These are phyloP conservation scores for Vickermania ingenoplastis DNA, from an alignment of 208 protist genomes.

Conservation along the genomic window DNA sequence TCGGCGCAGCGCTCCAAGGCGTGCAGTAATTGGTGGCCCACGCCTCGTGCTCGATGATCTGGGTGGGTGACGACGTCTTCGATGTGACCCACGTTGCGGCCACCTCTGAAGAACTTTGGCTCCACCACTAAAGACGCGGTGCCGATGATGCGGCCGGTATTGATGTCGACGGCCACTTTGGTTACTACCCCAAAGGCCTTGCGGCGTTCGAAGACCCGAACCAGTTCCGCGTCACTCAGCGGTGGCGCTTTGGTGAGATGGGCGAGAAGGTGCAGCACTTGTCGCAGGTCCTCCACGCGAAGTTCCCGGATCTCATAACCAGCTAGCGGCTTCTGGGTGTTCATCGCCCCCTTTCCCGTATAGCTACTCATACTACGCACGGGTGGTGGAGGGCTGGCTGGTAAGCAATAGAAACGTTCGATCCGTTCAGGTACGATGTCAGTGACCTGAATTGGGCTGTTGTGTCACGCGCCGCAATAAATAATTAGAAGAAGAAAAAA, in stretches of 20 bases:
- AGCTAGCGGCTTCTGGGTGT: too few relatives aligned
- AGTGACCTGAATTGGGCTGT: too few relatives aligned
- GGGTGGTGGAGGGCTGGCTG: too few relatives aligned
- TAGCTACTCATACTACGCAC: too few relatives aligned
- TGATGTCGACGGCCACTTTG: slow-evolving; percentile 32
- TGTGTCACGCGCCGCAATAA: too few relatives aligned
- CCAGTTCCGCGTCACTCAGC: slow-evolving; percentile 8
- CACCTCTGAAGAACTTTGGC: slow-evolving; percentile 65
- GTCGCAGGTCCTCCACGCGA: slow-evolving; percentile 8
- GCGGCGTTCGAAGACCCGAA: slow-evolving; percentile 16
- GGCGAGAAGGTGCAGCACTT: slow-evolving; percentile 19
- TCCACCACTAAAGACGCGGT: slow-evolving; percentile 74
- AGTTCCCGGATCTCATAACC: neutral
- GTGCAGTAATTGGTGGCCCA: slow-evolving; percentile 43
- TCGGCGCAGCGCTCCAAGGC: slow-evolving; percentile 29
- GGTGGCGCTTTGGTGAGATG: slow-evolving; percentile 22
- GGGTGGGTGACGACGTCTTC: slow-evolving; percentile 79
- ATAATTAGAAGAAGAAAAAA: too few relatives aligned
- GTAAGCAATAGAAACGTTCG: too few relatives aligned
- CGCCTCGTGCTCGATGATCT: slow-evolving; percentile 33
- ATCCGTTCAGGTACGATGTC: too few relatives aligned
- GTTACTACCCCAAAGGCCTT: slow-evolving; percentile 33
- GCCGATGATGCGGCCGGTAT: slow-evolving; percentile 27
- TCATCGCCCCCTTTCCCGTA: too few relatives aligned
- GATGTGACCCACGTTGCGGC: slow-evolving; percentile 66